Evolutionary conservation across 306 rosid genomes (phyloP), one percentile per base, ranked within the genome.

Genomic region (Rosa rugosa): DNA sequence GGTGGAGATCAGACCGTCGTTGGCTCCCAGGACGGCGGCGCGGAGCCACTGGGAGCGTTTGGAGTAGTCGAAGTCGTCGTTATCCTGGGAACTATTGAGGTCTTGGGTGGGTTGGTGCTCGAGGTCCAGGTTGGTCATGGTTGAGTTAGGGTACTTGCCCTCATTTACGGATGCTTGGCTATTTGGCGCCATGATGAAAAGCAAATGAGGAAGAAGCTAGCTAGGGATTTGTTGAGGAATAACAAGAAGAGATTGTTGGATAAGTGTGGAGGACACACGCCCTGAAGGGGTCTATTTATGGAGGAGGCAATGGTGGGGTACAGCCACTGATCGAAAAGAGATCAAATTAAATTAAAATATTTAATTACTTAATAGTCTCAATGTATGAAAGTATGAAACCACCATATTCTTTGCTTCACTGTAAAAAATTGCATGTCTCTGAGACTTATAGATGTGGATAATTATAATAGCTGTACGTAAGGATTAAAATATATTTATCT

Each of bases 31-130:
- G 3, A 93, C 96, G 0, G 99, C 98, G 0, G 99, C 99, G 0
- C 99, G 89, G 3, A 95, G 87, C 99, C 99, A 95, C 50, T 95
- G 99, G 6, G 99, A 90, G 27, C 99, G 87, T 77, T 90, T 95
- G 0, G 97, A 85, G 87, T 95, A 95, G 83, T 95, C 96, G 68
- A 95, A 83, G 10, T 84, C 89, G 11, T 69, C 73, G 36, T 27
- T 46, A 40, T 45, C 44, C 41, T 88, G 64, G 16, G 83, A 5
- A 85, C 34, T 7, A 62, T 13, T 27, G 8, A 65, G 72, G 50
- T 90, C 92, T 8, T 85, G 72, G 8, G 79, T n/a, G 17, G 82
- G 25, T 83, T 85, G 97, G 64, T 73, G 88, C 81, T 91, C 98
- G 36, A 85, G 86, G 75, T 87, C 88, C 38, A 73, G 70, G 72